These are phyloP conservation scores for Trametes maxima DNA, from an alignment of 768 basidiomycete genomes.

Conservation along the genomic window DNA sequence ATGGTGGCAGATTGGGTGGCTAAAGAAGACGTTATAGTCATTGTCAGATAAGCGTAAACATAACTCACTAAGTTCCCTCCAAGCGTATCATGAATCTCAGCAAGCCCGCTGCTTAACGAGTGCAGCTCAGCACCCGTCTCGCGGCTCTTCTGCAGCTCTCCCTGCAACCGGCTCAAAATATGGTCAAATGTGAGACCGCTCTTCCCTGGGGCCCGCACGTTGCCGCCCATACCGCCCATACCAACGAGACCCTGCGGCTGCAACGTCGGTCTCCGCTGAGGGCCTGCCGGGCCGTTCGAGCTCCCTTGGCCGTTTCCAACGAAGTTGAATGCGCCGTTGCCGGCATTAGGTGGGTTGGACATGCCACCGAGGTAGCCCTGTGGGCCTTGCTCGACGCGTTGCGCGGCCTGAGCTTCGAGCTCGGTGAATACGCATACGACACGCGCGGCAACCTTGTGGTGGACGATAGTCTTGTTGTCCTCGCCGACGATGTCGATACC, in stretches of 20 bases:
- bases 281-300: slow-evolving; percentile 33
- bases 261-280: slow-evolving; percentile 57
- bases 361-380: slow-evolving; percentile 31
- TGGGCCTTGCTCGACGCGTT: slow-evolving; percentile 62
- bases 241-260: slow-evolving; percentile 63
- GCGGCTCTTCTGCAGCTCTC: slow-evolving; percentile 92
- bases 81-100: slow-evolving; percentile 90
- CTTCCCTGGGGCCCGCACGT: slow-evolving; percentile 74
- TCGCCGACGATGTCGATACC: slow-evolving; percentile 99
- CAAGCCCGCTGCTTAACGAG: slow-evolving; percentile 75
- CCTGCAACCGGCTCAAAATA: slow-evolving; percentile 84
- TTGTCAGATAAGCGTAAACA: not conserved
- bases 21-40: slow-evolving; percentile 30
- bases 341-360: slow-evolving; percentile 38
- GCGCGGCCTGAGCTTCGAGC: slow-evolving; percentile 78
- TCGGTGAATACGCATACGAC: slow-evolving; percentile 87
- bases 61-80: slow-evolving; percentile 75
- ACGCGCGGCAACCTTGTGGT: slow-evolving; percentile 97
- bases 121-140: slow-evolving; percentile 90
- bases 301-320: slow-evolving; percentile 37
- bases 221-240: slow-evolving; percentile 78
- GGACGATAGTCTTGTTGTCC: slow-evolving; percentile 96
- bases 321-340: slow-evolving; percentile 49
- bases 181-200: slow-evolving; percentile 91
- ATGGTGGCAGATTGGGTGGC: slow-evolving; percentile 64